Conservation (phyloP, 306 rosid species). For the Cucumis cinereus region DNA sequence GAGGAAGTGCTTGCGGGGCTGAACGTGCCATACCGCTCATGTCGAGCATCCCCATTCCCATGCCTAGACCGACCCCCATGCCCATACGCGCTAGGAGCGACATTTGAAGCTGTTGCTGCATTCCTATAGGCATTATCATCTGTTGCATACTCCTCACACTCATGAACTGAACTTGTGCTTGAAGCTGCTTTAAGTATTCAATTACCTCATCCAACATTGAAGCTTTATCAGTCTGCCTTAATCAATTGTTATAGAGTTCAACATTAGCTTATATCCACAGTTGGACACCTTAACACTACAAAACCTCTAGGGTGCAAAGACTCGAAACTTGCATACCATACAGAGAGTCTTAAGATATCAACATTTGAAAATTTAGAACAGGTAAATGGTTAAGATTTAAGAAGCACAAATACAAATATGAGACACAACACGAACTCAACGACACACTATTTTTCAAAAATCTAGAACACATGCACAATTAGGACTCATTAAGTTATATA, state of each 20-base stretch:
- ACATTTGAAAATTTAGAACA: not conserved
- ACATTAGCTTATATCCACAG: not conserved
- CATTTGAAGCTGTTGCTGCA: slow-evolving; percentile 44
- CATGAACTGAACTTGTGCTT: slow-evolving; percentile 36
- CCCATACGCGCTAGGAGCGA: slow-evolving; percentile 31
- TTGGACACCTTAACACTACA: not conserved
- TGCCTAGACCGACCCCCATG: slow-evolving; percentile 13
- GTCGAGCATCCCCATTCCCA: slow-evolving; percentile 14
- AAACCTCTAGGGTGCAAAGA: not conserved
- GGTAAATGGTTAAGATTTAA: not conserved
- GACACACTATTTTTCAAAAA: too few species aligned
- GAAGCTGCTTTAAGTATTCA: slow-evolving; percentile 35
- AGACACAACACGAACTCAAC: too few species aligned
- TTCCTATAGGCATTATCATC: slow-evolving; percentile 31
- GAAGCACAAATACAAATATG: too few species aligned
- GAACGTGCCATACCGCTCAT: slow-evolving; percentile 16
- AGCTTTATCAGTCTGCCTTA: slow-evolving; percentile 39
- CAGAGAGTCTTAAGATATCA: not conserved
- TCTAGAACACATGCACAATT: too few species aligned
- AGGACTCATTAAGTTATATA: too few species aligned
- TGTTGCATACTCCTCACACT: slow-evolving; percentile 29
- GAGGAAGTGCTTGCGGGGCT: slow-evolving; percentile 16
- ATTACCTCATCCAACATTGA: slow-evolving; percentile 46
- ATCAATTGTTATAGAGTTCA: not conserved
- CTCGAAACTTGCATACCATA: not conserved